Percentiles rank a stretch among this genome's conserved stretches.
Conservation (phyloP, 2,329 filamentous ascomycete genomes). For the Ophiostoma fasciatum region DNA sequence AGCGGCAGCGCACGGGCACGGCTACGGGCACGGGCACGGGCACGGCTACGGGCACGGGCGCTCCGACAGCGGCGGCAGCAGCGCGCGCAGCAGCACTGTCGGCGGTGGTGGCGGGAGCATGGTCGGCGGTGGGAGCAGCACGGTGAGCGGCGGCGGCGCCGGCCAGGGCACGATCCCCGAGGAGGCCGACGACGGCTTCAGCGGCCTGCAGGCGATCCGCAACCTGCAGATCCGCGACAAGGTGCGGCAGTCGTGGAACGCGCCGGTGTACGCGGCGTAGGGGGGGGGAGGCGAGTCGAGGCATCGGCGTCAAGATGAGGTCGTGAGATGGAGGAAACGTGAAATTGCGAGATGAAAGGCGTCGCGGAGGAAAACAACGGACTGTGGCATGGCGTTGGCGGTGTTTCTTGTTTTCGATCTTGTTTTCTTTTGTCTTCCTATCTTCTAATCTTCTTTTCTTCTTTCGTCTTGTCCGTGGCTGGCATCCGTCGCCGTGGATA, state of each 20-base stretch:
- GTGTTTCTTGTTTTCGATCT: not conserved
- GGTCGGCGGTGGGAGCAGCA: constrained; percentile 9
- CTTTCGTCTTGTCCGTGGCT: no score
- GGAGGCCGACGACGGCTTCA: constrained; percentile 9
- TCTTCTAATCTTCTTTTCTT: constrained; percentile 3
- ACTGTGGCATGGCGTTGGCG: constrained; percentile 3
- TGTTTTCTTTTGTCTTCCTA: not conserved
- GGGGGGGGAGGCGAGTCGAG: not conserved
- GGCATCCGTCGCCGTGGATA: no score
- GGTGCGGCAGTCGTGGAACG: constrained; percentile 24
- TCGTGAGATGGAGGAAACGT: not conserved
- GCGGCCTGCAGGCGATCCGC: constrained; percentile 17
- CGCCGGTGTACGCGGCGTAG: constrained; percentile 22
- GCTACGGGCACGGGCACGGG: no score
- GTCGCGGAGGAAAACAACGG: not conserved
- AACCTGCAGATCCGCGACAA: constrained; percentile 18
- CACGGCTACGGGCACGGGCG: constrained; percentile 15
- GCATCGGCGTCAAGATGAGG: not conserved
- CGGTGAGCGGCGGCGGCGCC: constrained; percentile 5
- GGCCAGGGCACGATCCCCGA: constrained; percentile 4
- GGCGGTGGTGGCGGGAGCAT: constrained; percentile 4
- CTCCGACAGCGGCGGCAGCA: constrained; percentile 12
- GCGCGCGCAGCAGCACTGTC: constrained; percentile 10
- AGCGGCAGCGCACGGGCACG: no score
- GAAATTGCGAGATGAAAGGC: not conserved